Evolutionary conservation across 257 asterid genomes (phyloP).

Genomic region (Solanum acaule): DNA sequence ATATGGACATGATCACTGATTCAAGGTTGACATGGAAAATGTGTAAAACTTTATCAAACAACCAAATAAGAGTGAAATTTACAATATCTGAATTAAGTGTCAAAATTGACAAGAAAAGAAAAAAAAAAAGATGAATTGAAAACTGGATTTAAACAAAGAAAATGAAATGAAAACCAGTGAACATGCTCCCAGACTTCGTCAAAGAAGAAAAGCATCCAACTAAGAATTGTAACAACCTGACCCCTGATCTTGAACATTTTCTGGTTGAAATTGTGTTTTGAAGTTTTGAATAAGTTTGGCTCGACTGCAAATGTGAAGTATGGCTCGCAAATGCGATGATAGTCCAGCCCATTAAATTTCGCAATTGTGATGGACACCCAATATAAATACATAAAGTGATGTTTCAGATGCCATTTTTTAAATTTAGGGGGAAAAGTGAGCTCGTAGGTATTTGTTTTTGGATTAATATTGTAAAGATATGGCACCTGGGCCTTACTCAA

Average conservation of each 20-base stretch:
- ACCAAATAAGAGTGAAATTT: background rate
- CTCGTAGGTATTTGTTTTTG: background rate
- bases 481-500: background rate
- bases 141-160: background rate
- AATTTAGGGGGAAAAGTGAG: no score
- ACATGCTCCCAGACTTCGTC: background rate
- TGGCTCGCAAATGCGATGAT: background rate
- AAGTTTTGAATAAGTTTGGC: background rate
- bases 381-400: background rate
- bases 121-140: background rate
- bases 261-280: background rate
- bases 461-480: no score
- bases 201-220: background rate
- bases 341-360: background rate
- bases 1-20: background rate
- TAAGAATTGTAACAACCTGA: background rate
- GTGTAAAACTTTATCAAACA: background rate
- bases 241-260: background rate
- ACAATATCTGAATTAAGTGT: background rate
- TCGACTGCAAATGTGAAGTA: background rate
- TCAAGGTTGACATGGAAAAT: background rate
- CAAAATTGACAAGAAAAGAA: background rate
- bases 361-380: background rate
- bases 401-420: background rate
- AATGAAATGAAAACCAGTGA: background rate